Evolutionary conservation across 352 stramenopile genomes (phyloP), one percentile per base, ranked within the genome.

Genomic region (Globisporangium paddicum): DNA sequence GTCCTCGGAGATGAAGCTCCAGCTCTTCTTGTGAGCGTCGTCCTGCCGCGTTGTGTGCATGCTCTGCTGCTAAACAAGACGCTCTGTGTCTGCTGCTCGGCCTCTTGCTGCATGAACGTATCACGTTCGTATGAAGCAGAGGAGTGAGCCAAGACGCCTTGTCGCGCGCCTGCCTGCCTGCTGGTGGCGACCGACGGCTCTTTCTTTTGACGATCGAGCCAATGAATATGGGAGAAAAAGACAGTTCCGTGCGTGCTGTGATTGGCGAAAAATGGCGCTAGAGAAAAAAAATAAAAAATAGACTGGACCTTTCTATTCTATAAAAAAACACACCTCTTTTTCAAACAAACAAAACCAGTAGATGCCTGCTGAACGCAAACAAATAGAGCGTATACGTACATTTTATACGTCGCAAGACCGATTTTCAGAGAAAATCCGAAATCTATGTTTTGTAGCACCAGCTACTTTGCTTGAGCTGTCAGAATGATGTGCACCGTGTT

Each of bases 1-100:
- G 25, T 86, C 79, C 67, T 90, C 81, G 41, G 81, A 90, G 67
- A 90, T 90, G 64, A 90, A 90, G 66, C 77, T 87, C 71, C 80
- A 90, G 73, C 77, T 87, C 64, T 86, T 83, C 60, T 66, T 66
- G 45, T 45, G 46, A 34, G 60, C 26, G 34, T 60, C 53, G 46
- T 66, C 60, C 18, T 41, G 51, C 23, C 37, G 53, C n/a, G 11
- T 52, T 25, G 49, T 48, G 28, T 66, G 51, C 51, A 60, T 66
- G 54, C 30, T 53, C 28, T n/a, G 46, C 16, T 23, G 46, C 26
- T 38, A 53, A 40, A 38, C 26, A 53, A 35, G 8, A 19, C 8
- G 45, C 14, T 32, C 21, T 19, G 21, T 48, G 21, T 7, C 26
- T 35, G 44, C 8, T 23, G 25, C 16, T n/a, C 25, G 45, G 13